phyloP scores from a whole-genome alignment of 306 rosid genomes.

The Dalbergia cochinchinensis region DNA sequence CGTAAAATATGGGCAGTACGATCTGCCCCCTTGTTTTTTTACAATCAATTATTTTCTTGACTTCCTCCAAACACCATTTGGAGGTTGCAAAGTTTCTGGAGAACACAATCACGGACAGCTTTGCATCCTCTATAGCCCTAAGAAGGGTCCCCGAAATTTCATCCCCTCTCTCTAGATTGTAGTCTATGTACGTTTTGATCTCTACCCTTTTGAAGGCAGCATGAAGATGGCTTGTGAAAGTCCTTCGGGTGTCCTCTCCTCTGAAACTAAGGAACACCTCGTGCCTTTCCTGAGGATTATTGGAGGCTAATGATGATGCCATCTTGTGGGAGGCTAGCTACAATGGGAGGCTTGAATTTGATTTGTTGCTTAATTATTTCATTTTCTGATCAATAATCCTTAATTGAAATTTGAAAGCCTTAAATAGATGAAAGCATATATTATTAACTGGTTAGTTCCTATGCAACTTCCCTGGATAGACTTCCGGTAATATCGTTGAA shows the following conservation, averaged over 20 bases:
- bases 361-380: not conserved
- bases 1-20: conserved; percentile 48
- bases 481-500: too few species aligned
- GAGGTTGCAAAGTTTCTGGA: conserved; percentile 41
- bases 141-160: conserved; percentile 42
- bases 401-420: not conserved
- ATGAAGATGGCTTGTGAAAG: conserved; percentile 49
- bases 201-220: conserved; percentile 35
- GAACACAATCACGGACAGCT: conserved; percentile 43
- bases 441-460: not conserved
- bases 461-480: not conserved
- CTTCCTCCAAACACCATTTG: conserved; percentile 47
- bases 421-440: not conserved
- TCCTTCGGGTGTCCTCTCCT: conserved; percentile 45
- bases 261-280: conserved; percentile 47
- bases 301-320: conserved; percentile 20
- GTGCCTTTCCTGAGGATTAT: not conserved
- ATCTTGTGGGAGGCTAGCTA: not conserved
- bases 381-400: too few species aligned
- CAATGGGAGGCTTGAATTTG: not conserved
- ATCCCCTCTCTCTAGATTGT: conserved; percentile 47
- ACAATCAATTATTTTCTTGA: conserved; percentile 45
- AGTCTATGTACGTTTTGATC: conserved; percentile 41
- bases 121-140: conserved; percentile 32
- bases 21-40: conserved; percentile 16